phyloP scores from a whole-genome alignment of 2,329 filamentous ascomycete genomes.

The Colletotrichum sp. region DNA sequence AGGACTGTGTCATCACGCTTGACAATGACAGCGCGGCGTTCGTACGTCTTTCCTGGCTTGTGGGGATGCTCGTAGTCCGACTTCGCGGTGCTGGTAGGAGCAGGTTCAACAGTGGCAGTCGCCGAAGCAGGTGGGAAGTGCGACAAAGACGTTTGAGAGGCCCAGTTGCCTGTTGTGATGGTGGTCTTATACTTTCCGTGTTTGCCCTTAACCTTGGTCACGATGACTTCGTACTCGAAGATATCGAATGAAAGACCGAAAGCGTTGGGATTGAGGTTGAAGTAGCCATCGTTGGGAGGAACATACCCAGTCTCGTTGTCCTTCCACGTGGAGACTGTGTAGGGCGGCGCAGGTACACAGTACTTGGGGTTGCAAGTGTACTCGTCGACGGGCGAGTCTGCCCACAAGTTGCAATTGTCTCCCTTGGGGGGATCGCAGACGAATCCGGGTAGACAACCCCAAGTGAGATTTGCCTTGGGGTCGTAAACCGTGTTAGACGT shows the following conservation, averaged over 20 bases:
- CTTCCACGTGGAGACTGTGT: too few relatives aligned
- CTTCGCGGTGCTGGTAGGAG: not conserved
- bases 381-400: too few relatives aligned
- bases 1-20: conserved; percentile 46
- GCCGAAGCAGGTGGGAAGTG: conserved; percentile 35
- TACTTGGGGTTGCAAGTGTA: too few relatives aligned
- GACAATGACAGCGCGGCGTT: conserved; percentile 24
- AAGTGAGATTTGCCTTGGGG: too few relatives aligned
- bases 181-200: conserved; percentile 40
- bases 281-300: conserved; percentile 61
- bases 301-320: conserved; percentile 50
- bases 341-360: too few relatives aligned
- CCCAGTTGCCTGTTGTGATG: conserved; percentile 61
- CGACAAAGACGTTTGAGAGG: conserved; percentile 53
- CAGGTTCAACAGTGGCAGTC: conserved; percentile 20
- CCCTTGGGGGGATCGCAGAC: too few relatives aligned
- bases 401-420: too few relatives aligned
- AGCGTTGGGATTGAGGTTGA: conserved; percentile 65
- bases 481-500: too few relatives aligned
- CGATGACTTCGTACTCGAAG: conserved; percentile 52
- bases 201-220: conserved; percentile 37
- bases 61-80: not conserved
- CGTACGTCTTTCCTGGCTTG: conserved; percentile 16
- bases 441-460: too few relatives aligned
- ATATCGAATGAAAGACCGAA: conserved; percentile 71